A percentile compares a stretch with the other conserved stretches of the same genome.
Conservation (phyloP, 306 rosid genomes). For the Begonia fuchsioides region DNA sequence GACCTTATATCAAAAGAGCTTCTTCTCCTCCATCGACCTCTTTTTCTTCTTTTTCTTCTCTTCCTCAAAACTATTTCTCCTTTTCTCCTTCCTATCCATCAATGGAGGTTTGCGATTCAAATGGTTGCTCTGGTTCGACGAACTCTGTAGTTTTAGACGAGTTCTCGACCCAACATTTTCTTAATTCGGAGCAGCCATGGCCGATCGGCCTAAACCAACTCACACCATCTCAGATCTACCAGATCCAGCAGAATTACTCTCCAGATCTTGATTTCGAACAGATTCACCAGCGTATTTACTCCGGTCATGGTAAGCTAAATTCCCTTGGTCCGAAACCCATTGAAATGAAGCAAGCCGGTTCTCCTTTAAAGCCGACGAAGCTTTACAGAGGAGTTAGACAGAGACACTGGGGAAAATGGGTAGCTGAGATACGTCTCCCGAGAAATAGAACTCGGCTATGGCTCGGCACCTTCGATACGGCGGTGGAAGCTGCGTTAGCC, state of each 20-base stretch:
- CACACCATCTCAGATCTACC: constrained; percentile 43
- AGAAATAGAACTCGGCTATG: constrained; percentile 88
- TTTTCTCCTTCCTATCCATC: constrained; percentile 13
- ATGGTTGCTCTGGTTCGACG: constrained; percentile 28
- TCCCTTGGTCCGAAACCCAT: constrained; percentile 52
- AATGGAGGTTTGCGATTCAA: constrained; percentile 22
- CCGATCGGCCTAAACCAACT: constrained; percentile 54
- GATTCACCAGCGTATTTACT: too few species aligned
- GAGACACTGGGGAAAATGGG: constrained; percentile 99
- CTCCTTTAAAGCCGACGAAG: constrained; percentile 56
- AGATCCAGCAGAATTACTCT: constrained; percentile 35
- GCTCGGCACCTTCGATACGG: constrained; percentile 95
- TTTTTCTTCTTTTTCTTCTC: neutral
- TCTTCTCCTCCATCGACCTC: neutral
- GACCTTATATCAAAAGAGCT: constrained; percentile 86
- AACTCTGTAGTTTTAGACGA: constrained; percentile 22
- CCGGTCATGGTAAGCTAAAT: constrained; percentile 4
- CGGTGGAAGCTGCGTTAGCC: constrained; percentile 95
- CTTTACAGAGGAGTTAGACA: constrained; percentile 94
- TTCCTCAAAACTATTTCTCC: constrained; percentile 7
- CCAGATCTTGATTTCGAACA: too few species aligned
- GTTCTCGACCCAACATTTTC: too few species aligned
- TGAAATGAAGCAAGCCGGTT: constrained; percentile 60
- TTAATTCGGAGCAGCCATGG: constrained; percentile 10
- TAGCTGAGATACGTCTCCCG: constrained; percentile 91